Evolutionary conservation across 306 rosid species (phyloP), one percentile per base, ranked within the genome.

Genomic region (Glycyrrhiza uralensis): DNA sequence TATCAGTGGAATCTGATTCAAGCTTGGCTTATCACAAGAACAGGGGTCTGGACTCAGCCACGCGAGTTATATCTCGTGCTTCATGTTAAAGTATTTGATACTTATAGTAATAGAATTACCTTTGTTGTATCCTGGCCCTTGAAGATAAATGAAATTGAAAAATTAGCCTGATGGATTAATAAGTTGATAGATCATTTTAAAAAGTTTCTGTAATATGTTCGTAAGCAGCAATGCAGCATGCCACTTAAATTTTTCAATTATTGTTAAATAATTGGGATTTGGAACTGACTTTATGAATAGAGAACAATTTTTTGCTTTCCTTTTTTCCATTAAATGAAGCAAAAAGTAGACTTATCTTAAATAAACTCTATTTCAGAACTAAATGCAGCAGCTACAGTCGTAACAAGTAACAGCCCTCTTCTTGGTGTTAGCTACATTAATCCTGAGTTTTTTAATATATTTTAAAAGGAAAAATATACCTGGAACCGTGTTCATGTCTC

Each of bases 251-350:
- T 51, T 63, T 64, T 26, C 15, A 74, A 65, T 1, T 14, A 18
- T 72, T 55, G 14, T 52, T 15, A 57, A 52, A 75, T 41, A 24
- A 51, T 54, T 75, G 66, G 35, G 66, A 44, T 46, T 54, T 75
- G 66, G 35, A 75, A 44, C 56, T 18, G 35, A 52, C 46, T 39
- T 63, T 39, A 52, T 64, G 56, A 39, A 51, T 28, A 28, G 49
- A 32, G 38, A 42, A 11, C 56, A 41, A 13, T 19, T 35, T 62
- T 28, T 49, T 45, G 14, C 42, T 18, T 39, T 19, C 49, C 32
- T 18, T 9, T 51, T 32, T 19, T 50, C 0, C 6, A 39, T 52
- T 50, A 68, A 38, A 38, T 12, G 28, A 50, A 66, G 47, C 42
- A 22, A 23, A 36, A 68, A 50, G 20, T 68, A 30, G 52, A 50